Base-by-base conservation (phyloP, 495 filamentous ascomycete species). In the Aspergillus indologenus region DNA sequence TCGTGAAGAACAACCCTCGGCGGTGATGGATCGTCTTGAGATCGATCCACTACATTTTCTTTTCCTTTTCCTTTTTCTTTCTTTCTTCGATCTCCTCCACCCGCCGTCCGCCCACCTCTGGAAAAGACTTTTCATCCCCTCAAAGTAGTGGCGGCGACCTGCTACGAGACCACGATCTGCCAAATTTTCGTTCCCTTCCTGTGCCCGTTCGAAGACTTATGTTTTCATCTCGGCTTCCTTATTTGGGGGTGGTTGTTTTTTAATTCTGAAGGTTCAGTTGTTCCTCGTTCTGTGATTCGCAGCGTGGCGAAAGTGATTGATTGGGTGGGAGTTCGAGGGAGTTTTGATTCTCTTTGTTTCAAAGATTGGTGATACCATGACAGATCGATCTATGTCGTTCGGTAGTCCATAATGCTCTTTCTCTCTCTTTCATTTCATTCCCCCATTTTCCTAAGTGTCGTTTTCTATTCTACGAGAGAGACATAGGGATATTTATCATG, bases 91-190 rank as follows among this genome's bases (percentile, higher is more conserved):
- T n/a, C n/a, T n/a, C n/a, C n/a, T n/a, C n/a, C n/a, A n/a, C n/a
- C n/a, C n/a, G n/a, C n/a, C n/a, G n/a, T n/a, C n/a, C 26, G 26
- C 26, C 26, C 26, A 9, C 3, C 9, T 9, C 26, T 29, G 26
- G 4, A 14, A 40, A 15, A 15, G 34, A 11, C 12, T 14, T 40
- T 11, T 15, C 12, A 11, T 9, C 34, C 34, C 5, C 12, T 47
- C 0, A 52, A 60, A 59, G 18, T 19, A 26, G 52, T 61, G 52
- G 57, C 56, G 1, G 40, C 58, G 21, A 54, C 9, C 4, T 60
- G 59, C 59, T 56, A 75, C 68, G 72, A 75, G 68, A 68, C 69
- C 68, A 75, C 62, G 67, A 56, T 53, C 61, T 57, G 34, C 45
- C 26, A 57, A 29, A 4, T 21, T 55, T 56, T 53, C 57, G 24